Evolutionary conservation across 345 rosid genomes (phyloP), one percentile per base, ranked within the genome.

Genomic region (Boechera divaricarpa): DNA sequence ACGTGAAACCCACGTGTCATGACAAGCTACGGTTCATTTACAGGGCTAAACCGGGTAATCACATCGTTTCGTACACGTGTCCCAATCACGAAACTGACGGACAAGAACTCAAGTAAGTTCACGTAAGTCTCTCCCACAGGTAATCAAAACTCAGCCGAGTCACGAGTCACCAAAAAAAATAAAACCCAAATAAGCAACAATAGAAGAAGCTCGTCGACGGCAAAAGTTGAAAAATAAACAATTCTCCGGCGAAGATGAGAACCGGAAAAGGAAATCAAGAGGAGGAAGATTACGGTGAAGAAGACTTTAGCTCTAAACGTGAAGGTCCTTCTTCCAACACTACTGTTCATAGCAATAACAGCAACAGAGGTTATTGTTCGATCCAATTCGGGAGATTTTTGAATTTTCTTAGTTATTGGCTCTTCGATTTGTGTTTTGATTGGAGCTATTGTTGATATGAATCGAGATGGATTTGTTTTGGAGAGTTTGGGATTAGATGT

Each of bases 201-300:
- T 24, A 63, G 52, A 72, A 45, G 31, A 52, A 24, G 68, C 62
- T 65, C 72, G 81, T 66, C 77, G 82, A 78, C 72, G 67, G 54
- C 29, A 75, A 49, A 61, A n/a, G 41, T 38, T 62, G 35, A 6
- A 47, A 49, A 67, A 2, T 52, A 15, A 69, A 57, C 9, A 62
- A 42, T 55, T 67, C 74, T 53, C 75, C 74, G 78, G 70, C 70
- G 77, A 70, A 48, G 70, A 92, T 90, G 97, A 89, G 97, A 85
- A 75, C 86, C 49, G 91, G 85, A 10, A 88, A 89, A 67, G 87
- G 81, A 64, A 86, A 83, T 82, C 97, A 77, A 77, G 97, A 88
- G 55, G 96, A 85, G 52, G 97, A 90, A 38, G 98, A 90, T 36
- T 91, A 84, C 87, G 93, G 87, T 18, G 97, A 90, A 49, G 97